These are phyloP conservation scores for Aspergillus thermomutatus DNA, from an alignment of 2,329 filamentous ascomycete species.

Conservation along the genomic window DNA sequence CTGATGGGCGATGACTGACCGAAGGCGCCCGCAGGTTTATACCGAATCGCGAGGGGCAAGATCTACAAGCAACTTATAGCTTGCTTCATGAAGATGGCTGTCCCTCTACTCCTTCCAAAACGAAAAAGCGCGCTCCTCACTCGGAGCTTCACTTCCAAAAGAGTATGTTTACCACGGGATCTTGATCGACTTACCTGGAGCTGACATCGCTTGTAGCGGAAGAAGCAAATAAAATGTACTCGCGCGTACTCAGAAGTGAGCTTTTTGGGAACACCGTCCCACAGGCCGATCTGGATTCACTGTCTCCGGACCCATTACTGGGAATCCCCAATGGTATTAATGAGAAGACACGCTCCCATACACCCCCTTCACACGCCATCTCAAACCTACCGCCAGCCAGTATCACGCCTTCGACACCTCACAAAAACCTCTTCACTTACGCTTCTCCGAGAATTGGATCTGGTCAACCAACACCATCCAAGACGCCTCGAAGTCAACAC, in stretches of 20 bases:
- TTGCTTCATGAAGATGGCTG: conserved; percentile 89
- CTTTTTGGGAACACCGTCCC: conserved; percentile 89
- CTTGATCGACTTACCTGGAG: conserved; percentile 1
- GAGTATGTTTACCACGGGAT: conserved; percentile 55
- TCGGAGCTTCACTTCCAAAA: conserved; percentile 92
- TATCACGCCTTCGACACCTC: conserved; percentile 88
- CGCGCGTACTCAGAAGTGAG: conserved; percentile 46
- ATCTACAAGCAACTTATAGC: conserved; percentile 89
- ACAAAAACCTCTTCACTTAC: conserved; percentile 96
- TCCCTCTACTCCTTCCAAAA: conserved; percentile 82
- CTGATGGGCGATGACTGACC: conserved; percentile 7
- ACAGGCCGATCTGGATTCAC: conserved; percentile 65
- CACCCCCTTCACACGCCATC: conserved; percentile 68
- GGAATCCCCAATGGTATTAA: conserved; percentile 50
- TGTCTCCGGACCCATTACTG: conserved; percentile 56
- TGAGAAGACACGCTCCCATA: conserved; percentile 71
- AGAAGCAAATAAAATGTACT: conserved; percentile 1
- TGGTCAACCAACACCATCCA: conserved; percentile 82
- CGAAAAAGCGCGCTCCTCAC: conserved; percentile 79
- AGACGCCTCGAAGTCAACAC: conserved; percentile 84
- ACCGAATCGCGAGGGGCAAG: conserved; percentile 86
- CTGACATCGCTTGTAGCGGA: conserved; percentile 51
- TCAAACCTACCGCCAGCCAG: conserved; percentile 65
- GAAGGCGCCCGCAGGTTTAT: conserved; percentile 69
- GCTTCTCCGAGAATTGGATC: conserved; percentile 71